Base-by-base conservation (phyloP, 106 monocot genomes). In the Alisma plantagoaquatica region DNA sequence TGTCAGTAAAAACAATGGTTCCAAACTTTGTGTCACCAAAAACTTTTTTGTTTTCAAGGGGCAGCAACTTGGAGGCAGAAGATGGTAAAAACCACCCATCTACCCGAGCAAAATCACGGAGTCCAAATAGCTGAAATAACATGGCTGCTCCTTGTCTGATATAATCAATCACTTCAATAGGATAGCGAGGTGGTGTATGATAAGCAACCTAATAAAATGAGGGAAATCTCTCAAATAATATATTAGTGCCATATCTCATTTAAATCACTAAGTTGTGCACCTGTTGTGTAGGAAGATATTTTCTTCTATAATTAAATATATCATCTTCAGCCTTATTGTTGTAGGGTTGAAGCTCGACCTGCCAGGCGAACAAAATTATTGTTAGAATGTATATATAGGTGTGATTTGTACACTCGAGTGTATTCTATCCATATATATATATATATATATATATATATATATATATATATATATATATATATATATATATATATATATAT, bases 271-370 rank as follows among this genome's bases (percentile, higher is more conserved):
- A n/a, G n/a, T n/a, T n/a, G n/a, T n/a, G n/a, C n/a, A 82, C 91
- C 87, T 93, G 87, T 44, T 63, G 83, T 35, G 80, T 93, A 50
- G 93, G 93, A 70, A 93, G 87, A 70, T 93, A 93, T 53, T 93
- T 93, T 67, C 76, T 71, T 31, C 93, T 52, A 43, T 87, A 93
- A 55, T 73, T 77, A 50, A 93, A 93, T 55, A 93, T 87, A 11
- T 43, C 42, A 23, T 93, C 83, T 53, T 83, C 83, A 19, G 60
- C 62, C 31, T 32, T 29, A 46, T 67, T 69, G 70, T 53, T 33
- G 50, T 25, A 66, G 59, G 41, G 43, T 7, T 56, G 68, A 54
- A 92, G 93, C 65, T 93, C 93, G 44, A 92, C 86, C 91, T 92
- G 64, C 26, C 46, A 69, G 31, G 49, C n/a, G n/a, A n/a, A n/a